phyloP scores from a whole-genome alignment of 2,329 filamentous ascomycete species.

The Diplodia mutila region DNA sequence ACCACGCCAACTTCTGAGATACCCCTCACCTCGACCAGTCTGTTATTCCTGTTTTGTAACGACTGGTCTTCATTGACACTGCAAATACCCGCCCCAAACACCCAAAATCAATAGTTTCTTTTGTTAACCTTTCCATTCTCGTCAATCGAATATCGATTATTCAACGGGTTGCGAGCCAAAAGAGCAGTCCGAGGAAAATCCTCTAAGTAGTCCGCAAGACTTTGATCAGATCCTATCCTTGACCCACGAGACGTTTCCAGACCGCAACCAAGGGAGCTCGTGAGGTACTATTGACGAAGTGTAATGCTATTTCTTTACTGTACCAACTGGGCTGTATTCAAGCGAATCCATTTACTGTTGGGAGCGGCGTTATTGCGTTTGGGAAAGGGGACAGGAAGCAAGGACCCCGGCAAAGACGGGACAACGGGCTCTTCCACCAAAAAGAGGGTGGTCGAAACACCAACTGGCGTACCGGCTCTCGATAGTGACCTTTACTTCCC shows the following conservation, averaged over 20 bases:
- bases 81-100: constrained; percentile 14
- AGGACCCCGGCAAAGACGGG: neutral
- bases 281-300: constrained; percentile 3
- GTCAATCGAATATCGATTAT: neutral
- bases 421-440: neutral
- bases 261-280: neutral
- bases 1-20: neutral
- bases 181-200: neutral
- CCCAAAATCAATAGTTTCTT: constrained; percentile 9
- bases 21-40: constrained; percentile 6
- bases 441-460: neutral
- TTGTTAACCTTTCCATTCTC: constrained; percentile 6
- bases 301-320: constrained; percentile 4
- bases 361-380: neutral
- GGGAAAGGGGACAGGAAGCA: neutral
- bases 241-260: neutral
- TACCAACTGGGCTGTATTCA: neutral
- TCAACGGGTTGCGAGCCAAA: neutral
- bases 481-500: neutral
- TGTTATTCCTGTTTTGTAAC: neutral
- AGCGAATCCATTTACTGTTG: neutral
- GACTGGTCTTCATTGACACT: neutral
- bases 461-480: neutral
- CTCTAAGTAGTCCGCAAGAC: neutral
- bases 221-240: neutral